Conservation (phyloP, 495 filamentous ascomycete species). For the Penicillium tannophilum region DNA sequence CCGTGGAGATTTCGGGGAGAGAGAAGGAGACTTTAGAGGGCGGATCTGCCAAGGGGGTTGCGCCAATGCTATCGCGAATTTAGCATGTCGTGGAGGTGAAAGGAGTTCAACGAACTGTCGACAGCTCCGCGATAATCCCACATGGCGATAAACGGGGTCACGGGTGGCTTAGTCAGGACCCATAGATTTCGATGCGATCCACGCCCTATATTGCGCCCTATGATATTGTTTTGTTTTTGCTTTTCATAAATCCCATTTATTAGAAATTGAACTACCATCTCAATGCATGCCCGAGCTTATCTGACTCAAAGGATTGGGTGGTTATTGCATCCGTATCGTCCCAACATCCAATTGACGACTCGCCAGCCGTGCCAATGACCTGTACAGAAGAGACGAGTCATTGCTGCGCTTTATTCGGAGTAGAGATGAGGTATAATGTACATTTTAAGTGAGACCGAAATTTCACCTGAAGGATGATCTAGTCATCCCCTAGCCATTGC, state of each 20-base stretch:
- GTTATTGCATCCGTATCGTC: too few species aligned
- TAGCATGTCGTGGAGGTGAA: background rate
- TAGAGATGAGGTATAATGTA: background rate
- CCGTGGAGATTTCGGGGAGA: background rate
- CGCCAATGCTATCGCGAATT: background rate
- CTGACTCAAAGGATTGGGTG: too few species aligned
- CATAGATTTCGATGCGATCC: background rate
- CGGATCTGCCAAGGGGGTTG: background rate
- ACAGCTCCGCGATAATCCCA: conserved; percentile 26
- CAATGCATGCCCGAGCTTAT: too few species aligned
- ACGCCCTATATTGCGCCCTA: background rate
- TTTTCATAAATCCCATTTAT: too few species aligned
- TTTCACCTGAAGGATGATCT: background rate
- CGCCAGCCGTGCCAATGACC: too few species aligned
- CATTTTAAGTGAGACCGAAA: background rate
- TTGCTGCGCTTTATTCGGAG: background rate
- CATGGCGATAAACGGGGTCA: conserved; percentile 17
- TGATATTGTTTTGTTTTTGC: too few species aligned
- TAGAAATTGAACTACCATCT: too few species aligned
- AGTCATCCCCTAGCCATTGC: background rate
- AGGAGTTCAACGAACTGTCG: conserved; percentile 18
- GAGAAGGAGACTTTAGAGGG: background rate
- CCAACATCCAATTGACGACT: too few species aligned
- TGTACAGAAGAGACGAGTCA: too few species aligned
- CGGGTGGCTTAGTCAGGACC: background rate